Base-by-base conservation (phyloP, 805 yeast species). In the Peterozyma xylosa region DNA sequence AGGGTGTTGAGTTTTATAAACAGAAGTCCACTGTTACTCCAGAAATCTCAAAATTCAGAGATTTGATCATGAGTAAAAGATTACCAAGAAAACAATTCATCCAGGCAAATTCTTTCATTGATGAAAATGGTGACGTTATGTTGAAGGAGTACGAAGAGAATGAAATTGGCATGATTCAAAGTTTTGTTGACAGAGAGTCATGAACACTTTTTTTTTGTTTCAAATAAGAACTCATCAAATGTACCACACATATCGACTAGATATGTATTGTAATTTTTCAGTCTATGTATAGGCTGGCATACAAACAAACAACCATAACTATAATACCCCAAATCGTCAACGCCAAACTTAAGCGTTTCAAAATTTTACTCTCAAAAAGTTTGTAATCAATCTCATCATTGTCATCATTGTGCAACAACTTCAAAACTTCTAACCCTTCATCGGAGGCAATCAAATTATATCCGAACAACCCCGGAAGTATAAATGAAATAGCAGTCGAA, bases 31-130 rank as follows among this genome's bases (percentile, higher is more conserved):
- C 73, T 2, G 88, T 83, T 35, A 72, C 79, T 7, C 71, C 67
- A 11, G 86, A 83, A 14, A 65, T 82, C 43, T 77, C 86, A 21
- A 63, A 70, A 49, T 83, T 73, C 58, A 75, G 96, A 64, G 82
- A 79, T 43, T 67, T 73, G 33, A 88, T 88, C 11, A 65, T 88
- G 48, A 64, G 67, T 38, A 82, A 85, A 59, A 85, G 86, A 63
- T 70, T 82, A 53, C 95, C 96, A 49, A 76, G 96, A 61, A 82
- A 80, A 61, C 95, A 86, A 59, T 75, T 82, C 52, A 78, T 88
- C 45, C 96, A 88, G 63, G 86, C 89, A 27, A 88, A 88, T 63
- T 83, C 95, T 9, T 52, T 64, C 21, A 49, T 77, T 38, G 71
- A 62, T 5, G 70, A 62, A 9, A 60, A 58, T 6, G 27, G 27